Base-by-base conservation (phyloP, 2,329 filamentous ascomycete genomes). In the Westerdykella aurantiaca region DNA sequence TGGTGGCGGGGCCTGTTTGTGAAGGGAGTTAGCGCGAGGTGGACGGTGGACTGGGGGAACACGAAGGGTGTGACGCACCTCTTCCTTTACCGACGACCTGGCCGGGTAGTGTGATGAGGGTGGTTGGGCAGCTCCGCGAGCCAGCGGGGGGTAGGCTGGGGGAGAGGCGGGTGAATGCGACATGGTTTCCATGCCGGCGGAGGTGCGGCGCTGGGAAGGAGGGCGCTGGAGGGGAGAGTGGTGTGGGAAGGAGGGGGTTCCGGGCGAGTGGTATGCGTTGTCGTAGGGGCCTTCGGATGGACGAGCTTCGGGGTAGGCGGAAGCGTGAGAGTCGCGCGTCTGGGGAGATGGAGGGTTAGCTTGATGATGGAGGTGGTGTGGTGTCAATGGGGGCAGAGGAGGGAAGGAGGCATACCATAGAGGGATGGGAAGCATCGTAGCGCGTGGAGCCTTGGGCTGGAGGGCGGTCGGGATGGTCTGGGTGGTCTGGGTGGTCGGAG, bases 1-100 rank as follows among this genome's bases (percentile, higher is more conserved):
- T 1, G 84, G 79, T 39, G 85, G 85, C 79, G 85, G 65, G 31
- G 55, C 50, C 61, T 61, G 45, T 45, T 37, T 34, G 37, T 42
- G 42, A 35, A 34, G 41, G 45, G 42, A 45, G 58, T 61, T 44
- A 66, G 57, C 44, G 38, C 33, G 35, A 18, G 38, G 33, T 35
- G n/a, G 5, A 35, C 13, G 2, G 29, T 31, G 9, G 29, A n/a
- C 29, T 9, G 37, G 39, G 50, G 47, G 51, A 60, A 40, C 22
- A 34, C 33, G 31, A 31, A 43, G 23, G 17, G 31, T 38, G 48
- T 37, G 34, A 55, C 54, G 54, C 43, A 67, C 66, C 50, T 69
- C 66, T 21, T 67, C 59, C 43, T 63, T 65, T 39, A 61, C 43
- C 5, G 66, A 66, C 9, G 58, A 52, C 40, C 57, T 44, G 41